Evolutionary conservation across 2,329 filamentous ascomycete species (phyloP).

Genomic region (Colletotrichum incanum): DNA sequence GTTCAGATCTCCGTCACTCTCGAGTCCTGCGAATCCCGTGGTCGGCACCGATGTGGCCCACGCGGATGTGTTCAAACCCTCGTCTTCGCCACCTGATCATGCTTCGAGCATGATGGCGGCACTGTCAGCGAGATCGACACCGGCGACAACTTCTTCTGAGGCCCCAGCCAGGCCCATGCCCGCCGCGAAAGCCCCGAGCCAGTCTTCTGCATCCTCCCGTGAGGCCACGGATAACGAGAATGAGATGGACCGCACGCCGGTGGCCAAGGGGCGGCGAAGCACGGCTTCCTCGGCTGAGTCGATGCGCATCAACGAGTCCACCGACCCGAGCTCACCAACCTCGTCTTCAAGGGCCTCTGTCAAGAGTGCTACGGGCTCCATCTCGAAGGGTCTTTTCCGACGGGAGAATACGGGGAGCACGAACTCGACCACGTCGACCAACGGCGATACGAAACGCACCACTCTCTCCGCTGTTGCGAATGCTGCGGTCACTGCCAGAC

Average conservation of each 20-base stretch:
- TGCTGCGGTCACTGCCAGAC: constrained; percentile 69
- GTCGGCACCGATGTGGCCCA: constrained; percentile 78
- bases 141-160: constrained; percentile 60
- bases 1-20: constrained; percentile 71
- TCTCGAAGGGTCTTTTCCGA: constrained; percentile 59
- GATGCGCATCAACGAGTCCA: constrained; percentile 50
- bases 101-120: constrained; percentile 78
- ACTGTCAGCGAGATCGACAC: constrained; percentile 74
- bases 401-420: constrained; percentile 57
- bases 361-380: constrained; percentile 58
- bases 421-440: constrained; percentile 55
- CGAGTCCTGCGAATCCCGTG: constrained; percentile 73
- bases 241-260: constrained; percentile 49
- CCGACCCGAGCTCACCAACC: constrained; percentile 48
- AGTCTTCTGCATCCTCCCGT: constrained; percentile 66
- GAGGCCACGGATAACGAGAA: constrained; percentile 60
- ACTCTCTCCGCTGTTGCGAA: constrained; percentile 70
- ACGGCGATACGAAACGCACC: constrained; percentile 61
- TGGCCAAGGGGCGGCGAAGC: constrained; percentile 53
- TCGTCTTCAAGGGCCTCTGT: constrained; percentile 52
- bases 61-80: constrained; percentile 74
- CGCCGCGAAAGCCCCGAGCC: constrained; percentile 58
- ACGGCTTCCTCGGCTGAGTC: constrained; percentile 57
- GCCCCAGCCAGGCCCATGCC: constrained; percentile 55
- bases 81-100: constrained; percentile 70